Evolutionary conservation across 257 asterid genomes (phyloP), one percentile per base, ranked within the genome.

Genomic region (Phtheirospermum japonicum): DNA sequence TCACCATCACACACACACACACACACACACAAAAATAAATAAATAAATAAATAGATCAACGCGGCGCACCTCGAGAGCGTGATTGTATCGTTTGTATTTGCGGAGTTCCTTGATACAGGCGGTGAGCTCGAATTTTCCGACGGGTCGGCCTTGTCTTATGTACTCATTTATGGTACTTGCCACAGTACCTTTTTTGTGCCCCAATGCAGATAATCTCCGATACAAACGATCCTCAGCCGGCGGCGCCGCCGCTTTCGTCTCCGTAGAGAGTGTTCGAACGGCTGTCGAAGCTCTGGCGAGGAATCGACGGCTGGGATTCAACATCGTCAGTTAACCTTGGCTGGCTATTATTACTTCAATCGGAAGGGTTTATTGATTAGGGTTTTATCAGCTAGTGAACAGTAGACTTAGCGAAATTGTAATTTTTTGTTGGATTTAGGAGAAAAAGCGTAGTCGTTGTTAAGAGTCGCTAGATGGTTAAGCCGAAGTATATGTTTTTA

Each of bases 41-140:
- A 45, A 26, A 36, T 6, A 18, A 9, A 12, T 36, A 66, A 2
- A 18, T 2, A 11, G 66, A 7, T 57, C 19, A 6, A 70, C 59
- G 39, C 61, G 45, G 65, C 10, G 16, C 54, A 87, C 97, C 95
- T 90, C 94, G 60, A 85, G 95, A 71, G 96, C 93, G 53, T 79
- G 86, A 31, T 68, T 63, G 67, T 66, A 72, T 66, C 76, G 80
- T 52, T 70, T 51, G 71, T 75, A 87, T 67, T 64, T 81, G 9
- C 95, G 96, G 11, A 90, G 91, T 59, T 82, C 83, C 50, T 20
- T 77, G 69, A 84, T 36, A 57, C 96, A 90, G 26, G 59, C 48
- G 34, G 62, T 73, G 4, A 86, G 89, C 11, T 80, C 80, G n/a
- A 36, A 33, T 63, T 82, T 85, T 6, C 48, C 56, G 67, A 76